phyloP scores from a whole-genome alignment of 257 asterid species.

The Rehmannia glutinosa region DNA sequence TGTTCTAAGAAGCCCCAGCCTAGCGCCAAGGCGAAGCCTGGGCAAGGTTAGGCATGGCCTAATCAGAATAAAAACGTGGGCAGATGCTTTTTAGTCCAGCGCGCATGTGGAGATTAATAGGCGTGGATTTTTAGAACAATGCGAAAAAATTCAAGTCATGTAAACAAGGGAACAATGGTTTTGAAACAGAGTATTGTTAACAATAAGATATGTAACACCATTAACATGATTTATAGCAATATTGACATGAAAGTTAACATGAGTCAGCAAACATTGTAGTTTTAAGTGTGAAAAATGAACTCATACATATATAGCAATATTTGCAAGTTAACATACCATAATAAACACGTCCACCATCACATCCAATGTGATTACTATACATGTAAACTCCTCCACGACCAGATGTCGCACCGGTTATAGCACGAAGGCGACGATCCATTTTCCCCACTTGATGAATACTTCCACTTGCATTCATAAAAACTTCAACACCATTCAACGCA shows the following conservation, averaged over 20 bases:
- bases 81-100: too few relatives aligned
- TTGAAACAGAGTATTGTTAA: not conserved
- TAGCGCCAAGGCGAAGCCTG: too few relatives aligned
- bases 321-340: conserved; percentile 53
- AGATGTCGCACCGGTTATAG: conserved; percentile 61
- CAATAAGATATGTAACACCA: too few relatives aligned
- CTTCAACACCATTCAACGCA: conserved; percentile 79
- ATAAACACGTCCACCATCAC: conserved; percentile 77
- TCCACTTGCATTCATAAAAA: conserved; percentile 89
- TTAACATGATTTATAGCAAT: too few relatives aligned
- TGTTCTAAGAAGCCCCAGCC: too few relatives aligned
- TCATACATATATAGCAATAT: not conserved
- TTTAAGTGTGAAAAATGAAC: not conserved
- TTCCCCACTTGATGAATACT: conserved; percentile 62
- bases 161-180: not conserved
- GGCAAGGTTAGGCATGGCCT: too few relatives aligned
- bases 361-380: conserved; percentile 82
- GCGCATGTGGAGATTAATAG: too few relatives aligned
- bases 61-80: too few relatives aligned
- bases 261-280: not conserved
- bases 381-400: conserved; percentile 80
- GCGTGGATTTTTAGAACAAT: too few relatives aligned
- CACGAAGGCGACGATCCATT: conserved; percentile 57
- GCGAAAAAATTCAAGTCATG: not conserved
- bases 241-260: not conserved